Conservation (phyloP, 257 asterid species). For the Craterostigma plantagineum region DNA sequence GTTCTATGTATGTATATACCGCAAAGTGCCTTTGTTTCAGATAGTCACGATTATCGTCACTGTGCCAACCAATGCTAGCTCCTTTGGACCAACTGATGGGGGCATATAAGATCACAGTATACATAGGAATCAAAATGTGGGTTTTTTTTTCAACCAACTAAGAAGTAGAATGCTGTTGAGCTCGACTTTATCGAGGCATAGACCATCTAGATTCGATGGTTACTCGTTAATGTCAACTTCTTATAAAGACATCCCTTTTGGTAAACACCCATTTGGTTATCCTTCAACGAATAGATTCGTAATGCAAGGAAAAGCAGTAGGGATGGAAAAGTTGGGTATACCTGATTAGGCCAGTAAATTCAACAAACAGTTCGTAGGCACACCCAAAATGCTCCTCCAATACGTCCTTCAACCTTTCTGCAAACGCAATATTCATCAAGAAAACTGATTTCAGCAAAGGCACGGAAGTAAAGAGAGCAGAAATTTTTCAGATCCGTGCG, state of each 20-base stretch:
- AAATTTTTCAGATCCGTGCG: no score
- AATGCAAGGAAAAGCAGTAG: not conserved
- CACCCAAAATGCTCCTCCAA: slow-evolving; percentile 74
- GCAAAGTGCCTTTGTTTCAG: slow-evolving; percentile 84
- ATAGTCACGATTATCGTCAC: slow-evolving; percentile 79
- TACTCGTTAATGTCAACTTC: no score
- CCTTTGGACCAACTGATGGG: slow-evolving; percentile 78
- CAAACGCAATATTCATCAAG: slow-evolving; percentile 7
- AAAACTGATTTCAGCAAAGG: slow-evolving; percentile 1
- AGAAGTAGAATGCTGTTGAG: not conserved
- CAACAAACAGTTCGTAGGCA: slow-evolving; percentile 65
- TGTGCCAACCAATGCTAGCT: slow-evolving; percentile 95
- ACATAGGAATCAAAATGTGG: no score
- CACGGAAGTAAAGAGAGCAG: no score
- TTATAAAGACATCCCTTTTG: no score
- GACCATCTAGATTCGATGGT: no score
- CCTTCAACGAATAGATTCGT: not conserved
- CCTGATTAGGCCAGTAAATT: slow-evolving; percentile 90
- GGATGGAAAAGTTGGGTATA: slow-evolving; percentile 3
- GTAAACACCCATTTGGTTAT: no score
- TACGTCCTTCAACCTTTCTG: slow-evolving; percentile 67
- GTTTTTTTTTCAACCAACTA: no score
- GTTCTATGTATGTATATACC: slow-evolving; percentile 19
- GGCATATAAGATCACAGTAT: slow-evolving; percentile 6
- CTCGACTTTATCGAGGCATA: no score